These are phyloP conservation scores for Pseudonectria buxi DNA, from an alignment of 2,329 filamentous ascomycete species.

Conservation along the genomic window DNA sequence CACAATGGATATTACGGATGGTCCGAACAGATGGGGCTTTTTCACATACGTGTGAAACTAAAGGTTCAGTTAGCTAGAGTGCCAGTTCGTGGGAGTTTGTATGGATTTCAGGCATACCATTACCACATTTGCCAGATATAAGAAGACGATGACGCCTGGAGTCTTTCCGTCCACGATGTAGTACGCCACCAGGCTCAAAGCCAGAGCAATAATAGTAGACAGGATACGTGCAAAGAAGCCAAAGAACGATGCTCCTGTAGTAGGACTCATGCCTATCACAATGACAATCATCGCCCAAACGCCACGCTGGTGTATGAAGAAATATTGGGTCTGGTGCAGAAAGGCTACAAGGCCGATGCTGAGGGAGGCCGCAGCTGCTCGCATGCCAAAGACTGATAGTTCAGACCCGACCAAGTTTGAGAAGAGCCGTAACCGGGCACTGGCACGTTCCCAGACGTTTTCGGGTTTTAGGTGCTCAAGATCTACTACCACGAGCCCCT, in stretches of 20 bases:
- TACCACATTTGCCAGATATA: slow-evolving; percentile 6
- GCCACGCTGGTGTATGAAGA: slow-evolving; percentile 6
- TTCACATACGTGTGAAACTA: slow-evolving; percentile 9
- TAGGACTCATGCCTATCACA: slow-evolving; percentile 9
- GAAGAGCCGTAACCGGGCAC: slow-evolving; percentile 2
- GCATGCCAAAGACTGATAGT: slow-evolving; percentile 7
- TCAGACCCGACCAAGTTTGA: slow-evolving; percentile 6
- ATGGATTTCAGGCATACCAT: slow-evolving; percentile 1
- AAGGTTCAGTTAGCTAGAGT: not conserved
- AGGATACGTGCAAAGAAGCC: slow-evolving; percentile 7
- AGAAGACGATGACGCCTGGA: slow-evolving; percentile 6
- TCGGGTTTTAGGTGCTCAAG: slow-evolving; percentile 6
- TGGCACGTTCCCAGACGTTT: slow-evolving; percentile 5
- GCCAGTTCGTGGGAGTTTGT: not conserved
- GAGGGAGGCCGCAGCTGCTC: slow-evolving; percentile 6
- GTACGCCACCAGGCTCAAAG: slow-evolving; percentile 4
- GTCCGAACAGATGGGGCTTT: slow-evolving; percentile 8
- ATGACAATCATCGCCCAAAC: slow-evolving; percentile 10
- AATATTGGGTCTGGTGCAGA: slow-evolving; percentile 5
- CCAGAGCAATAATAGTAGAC: slow-evolving; percentile 4
- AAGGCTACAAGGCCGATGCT: slow-evolving; percentile 8
- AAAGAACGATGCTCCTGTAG: slow-evolving; percentile 7
- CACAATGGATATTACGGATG: slow-evolving; percentile 7
- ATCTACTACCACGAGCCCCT: slow-evolving; percentile 5
- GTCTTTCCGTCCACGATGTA: slow-evolving; percentile 7